These are phyloP conservation scores for Heliocybe sulcata DNA, from an alignment of 1,284 basidiomycete genomes.

Conservation along the genomic window DNA sequence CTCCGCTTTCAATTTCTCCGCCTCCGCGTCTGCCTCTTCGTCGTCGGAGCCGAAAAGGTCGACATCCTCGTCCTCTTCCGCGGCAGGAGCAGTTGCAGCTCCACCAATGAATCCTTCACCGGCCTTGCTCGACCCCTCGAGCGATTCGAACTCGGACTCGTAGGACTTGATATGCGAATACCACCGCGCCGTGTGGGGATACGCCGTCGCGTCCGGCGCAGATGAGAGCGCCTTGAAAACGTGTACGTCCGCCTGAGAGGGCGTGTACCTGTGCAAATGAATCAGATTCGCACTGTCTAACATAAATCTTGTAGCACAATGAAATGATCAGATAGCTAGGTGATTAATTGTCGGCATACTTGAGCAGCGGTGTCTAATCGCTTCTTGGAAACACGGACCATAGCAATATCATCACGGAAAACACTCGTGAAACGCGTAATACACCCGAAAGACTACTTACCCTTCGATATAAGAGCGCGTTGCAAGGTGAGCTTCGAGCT, in stretches of 20 bases:
- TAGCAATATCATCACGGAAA: conserved; percentile 77
- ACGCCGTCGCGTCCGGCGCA: conserved; percentile 57
- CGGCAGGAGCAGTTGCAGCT: conserved; percentile 46
- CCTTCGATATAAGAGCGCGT: conserved; percentile 88
- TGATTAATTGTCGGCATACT: conserved; percentile 71
- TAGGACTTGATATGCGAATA: conserved; percentile 92
- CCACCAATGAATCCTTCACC: conserved; percentile 66
- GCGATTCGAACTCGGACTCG: conserved; percentile 66
- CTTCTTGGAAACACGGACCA: conserved; percentile 99
- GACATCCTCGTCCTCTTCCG: conserved; percentile 88
- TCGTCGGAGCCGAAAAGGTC: conserved; percentile 91
- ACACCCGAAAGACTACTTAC: conserved; percentile 42
- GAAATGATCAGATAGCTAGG: conserved; percentile 79
- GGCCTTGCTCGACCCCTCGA: conserved; percentile 82
- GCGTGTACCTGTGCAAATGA: conserved; percentile 64
- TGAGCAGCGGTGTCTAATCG: conserved; percentile 93
- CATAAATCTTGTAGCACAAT: conserved; percentile 8
- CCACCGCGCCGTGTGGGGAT: conserved; percentile 87
- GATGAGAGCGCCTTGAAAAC: conserved; percentile 79
- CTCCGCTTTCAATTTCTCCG: conserved; percentile 91
- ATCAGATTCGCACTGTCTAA: conserved; percentile 9
- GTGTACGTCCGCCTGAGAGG: conserved; percentile 94
- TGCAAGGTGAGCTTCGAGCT: conserved; percentile 81
- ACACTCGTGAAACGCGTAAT: conserved; percentile 9
- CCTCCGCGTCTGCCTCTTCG: conserved; percentile 88